Base-by-base conservation (phyloP, 2,329 filamentous ascomycete genomes). In the Neofusicoccum ribis region DNA sequence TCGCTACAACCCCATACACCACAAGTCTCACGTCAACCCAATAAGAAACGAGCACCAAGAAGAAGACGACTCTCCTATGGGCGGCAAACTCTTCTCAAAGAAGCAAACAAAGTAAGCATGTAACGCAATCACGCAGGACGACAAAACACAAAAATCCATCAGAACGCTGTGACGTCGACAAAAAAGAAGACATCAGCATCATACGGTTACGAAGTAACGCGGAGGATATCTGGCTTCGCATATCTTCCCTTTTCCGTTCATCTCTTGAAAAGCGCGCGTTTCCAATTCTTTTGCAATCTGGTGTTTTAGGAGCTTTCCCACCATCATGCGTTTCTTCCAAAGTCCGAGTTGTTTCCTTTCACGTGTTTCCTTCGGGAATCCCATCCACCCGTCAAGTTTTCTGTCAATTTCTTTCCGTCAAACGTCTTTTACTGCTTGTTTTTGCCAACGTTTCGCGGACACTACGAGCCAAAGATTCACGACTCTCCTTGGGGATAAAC, bases 391-490 rank as follows among this genome's bases (percentile, higher is more conserved):
- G 37, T 39, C 37, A 15, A 39, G 14, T 34, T 43, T 20, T 20
- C 39, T 31, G 23, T 58, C 17, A 11, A 34, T 44, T 58, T 49
- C 46, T 46, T 23, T 37, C 37, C 15, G 15, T 17, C 41, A 44
- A 44, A 15, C 41, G 27, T 2, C 27, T 31, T 31, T 7, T 7
- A 31, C 27, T 31, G 27, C 27, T 31, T 15, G 37, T 39, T 39
- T 37, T 54, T 39, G 5, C 56, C 41, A 47, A 47, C 43, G 56
- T 60, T 39, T 60, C 56, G 43, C 56, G 56, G 56, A 39, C 37
- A 39, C 27, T 37, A 60, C 56, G 56, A 60, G 56, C 56, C 56
- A 60, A 56, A 60, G 56, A 60, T 60, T 60, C 43, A 60, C n/a
- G 56, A 60, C 56, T 60, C 56, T 60, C 56, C 56, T 60, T 60